These are phyloP conservation scores for Berberis thunbergii DNA, from an alignment of 164 flowering plant species.

Conservation along the genomic window DNA sequence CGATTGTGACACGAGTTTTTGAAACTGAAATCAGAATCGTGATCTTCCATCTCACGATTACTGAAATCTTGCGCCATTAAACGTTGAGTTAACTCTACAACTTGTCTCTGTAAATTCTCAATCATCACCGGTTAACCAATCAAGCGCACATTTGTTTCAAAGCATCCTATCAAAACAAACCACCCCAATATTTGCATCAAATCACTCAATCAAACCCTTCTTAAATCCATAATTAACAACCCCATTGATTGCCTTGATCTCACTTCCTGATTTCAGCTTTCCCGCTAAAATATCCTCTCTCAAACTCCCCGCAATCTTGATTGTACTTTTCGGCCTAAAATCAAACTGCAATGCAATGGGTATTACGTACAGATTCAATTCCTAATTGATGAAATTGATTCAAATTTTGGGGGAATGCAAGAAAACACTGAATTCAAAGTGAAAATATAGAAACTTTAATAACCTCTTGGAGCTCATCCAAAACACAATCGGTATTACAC, in stretches of 20 bases:
- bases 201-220: neutral
- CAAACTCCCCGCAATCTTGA: constrained; percentile 85
- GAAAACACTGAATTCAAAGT: neutral
- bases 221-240: neutral
- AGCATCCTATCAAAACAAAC: constrained; percentile 51
- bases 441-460: neutral
- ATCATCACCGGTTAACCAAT: constrained; percentile 38
- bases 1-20: no score
- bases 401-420: neutral
- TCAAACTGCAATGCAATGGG: constrained; percentile 49
- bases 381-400: neutral
- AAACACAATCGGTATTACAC: constrained; percentile 83
- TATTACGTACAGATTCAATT: neutral
- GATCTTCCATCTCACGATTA: no score
- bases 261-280: constrained; percentile 89
- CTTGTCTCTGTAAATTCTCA: no score
- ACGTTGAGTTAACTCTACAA: no score
- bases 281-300: constrained; percentile 77
- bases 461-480: constrained; percentile 97
- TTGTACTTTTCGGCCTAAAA: constrained; percentile 86
- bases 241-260: constrained; percentile 60
- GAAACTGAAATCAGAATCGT: no score
- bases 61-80: no score
- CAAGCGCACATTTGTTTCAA: constrained; percentile 76
- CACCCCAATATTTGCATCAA: neutral